phyloP scores from a whole-genome alignment of 352 stramenopile genomes.

The Globisporangium alternatum region DNA sequence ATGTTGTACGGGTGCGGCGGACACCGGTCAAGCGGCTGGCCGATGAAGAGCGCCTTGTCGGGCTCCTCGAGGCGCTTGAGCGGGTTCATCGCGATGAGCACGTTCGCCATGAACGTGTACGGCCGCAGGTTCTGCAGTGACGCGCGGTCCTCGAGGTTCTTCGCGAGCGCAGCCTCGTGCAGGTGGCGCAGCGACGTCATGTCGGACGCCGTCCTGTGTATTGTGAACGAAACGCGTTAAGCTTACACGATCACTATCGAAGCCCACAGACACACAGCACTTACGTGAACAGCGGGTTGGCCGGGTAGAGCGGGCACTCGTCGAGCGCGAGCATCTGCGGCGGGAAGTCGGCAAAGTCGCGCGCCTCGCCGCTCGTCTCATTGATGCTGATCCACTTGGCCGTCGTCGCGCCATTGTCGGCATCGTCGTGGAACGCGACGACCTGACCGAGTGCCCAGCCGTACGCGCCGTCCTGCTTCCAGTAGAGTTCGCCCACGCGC shows the following conservation, averaged over 20 bases:
- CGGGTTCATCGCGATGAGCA: constrained; percentile 84
- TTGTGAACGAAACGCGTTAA: no score
- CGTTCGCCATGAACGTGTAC: constrained; percentile 89
- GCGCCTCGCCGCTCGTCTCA: constrained; percentile 56
- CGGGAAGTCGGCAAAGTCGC: constrained; percentile 19
- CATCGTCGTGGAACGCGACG: constrained; percentile 33
- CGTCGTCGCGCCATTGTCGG: constrained; percentile 19
- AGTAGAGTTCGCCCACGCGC: constrained; percentile 79
- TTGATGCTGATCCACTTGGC: constrained; percentile 55
- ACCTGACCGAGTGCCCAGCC: constrained; percentile 75
- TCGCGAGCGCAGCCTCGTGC: constrained; percentile 82
- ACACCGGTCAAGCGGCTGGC: constrained; percentile 62
- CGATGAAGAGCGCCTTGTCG: constrained; percentile 68
- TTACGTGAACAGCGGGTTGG: constrained; percentile 68
- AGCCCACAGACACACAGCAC: constrained; percentile 4
- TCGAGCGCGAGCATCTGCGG: constrained; percentile 41
- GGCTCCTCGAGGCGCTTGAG: constrained; percentile 69
- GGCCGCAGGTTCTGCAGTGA: constrained; percentile 66
- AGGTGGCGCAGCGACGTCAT: constrained; percentile 85
- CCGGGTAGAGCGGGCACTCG: constrained; percentile 50
- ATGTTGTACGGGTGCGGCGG: constrained; percentile 85
- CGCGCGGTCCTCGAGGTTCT: constrained; percentile 85
- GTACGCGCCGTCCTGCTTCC: constrained; percentile 62
- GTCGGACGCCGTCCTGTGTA: constrained; percentile 52
- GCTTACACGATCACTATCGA: neutral